These are phyloP conservation scores for Monosporascus sp. DNA, from an alignment of 2,329 filamentous ascomycete species.

Conservation along the genomic window DNA sequence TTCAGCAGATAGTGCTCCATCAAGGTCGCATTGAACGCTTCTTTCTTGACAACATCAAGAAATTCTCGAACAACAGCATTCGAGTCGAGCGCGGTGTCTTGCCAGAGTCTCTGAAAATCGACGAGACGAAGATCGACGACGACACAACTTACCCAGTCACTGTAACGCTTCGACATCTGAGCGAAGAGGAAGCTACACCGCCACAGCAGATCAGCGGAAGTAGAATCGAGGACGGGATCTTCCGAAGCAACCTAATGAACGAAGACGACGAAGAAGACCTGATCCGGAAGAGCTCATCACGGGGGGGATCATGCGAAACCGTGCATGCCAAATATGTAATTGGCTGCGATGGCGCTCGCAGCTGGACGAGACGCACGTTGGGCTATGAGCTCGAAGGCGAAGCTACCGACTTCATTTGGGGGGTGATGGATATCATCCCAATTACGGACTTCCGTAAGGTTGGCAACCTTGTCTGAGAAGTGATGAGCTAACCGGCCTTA, in stretches of 20 bases:
- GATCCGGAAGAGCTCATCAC: constrained; percentile 22
- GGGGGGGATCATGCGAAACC: constrained; percentile 11
- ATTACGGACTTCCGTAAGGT: constrained; percentile 39
- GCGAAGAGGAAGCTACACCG: constrained; percentile 53
- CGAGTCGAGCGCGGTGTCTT: constrained; percentile 56
- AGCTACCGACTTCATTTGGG: constrained; percentile 43
- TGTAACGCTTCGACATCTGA: constrained; percentile 52
- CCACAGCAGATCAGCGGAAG: constrained; percentile 28
- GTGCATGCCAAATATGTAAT: constrained; percentile 28
- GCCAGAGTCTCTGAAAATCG: constrained; percentile 50
- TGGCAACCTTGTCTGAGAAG: background rate
- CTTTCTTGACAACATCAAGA: constrained; percentile 57
- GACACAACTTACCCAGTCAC: constrained; percentile 55
- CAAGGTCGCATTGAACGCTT: constrained; percentile 67
- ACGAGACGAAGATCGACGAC: constrained; percentile 45
- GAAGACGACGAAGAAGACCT: constrained; percentile 54
- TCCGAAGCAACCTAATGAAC: constrained; percentile 50
- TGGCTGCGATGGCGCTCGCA: constrained; percentile 19
- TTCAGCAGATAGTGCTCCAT: constrained; percentile 63
- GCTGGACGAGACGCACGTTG: constrained; percentile 16
- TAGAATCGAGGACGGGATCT: constrained; percentile 49
- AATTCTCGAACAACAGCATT: constrained; percentile 43
- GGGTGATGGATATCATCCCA: constrained; percentile 31
- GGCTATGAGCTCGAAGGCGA: constrained; percentile 47
- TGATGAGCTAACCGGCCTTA: constrained; percentile 6